phyloP scores from a whole-genome alignment of 140 eudicot species.

The Erigeron philadelphicus region DNA sequence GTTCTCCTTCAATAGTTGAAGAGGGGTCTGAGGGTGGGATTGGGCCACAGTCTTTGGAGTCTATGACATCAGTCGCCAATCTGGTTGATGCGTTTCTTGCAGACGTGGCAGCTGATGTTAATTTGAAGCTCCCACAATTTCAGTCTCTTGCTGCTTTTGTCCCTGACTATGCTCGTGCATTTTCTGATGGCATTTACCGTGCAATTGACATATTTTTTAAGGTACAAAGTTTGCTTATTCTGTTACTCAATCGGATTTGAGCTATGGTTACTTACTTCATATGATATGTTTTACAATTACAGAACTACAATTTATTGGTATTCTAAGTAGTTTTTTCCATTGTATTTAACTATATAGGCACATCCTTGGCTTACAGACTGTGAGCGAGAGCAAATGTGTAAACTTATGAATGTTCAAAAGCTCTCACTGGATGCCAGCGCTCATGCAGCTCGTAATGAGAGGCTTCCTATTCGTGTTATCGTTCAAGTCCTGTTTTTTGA shows the following conservation, averaged over 20 bases:
- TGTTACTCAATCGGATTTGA: background rate
- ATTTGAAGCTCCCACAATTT: slow-evolving; percentile 58
- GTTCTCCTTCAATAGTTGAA: slow-evolving; percentile 49
- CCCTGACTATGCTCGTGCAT: slow-evolving; percentile 78
- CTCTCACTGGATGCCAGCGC: slow-evolving; percentile 78
- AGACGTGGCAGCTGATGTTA: slow-evolving; percentile 76
- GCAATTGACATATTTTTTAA: slow-evolving; percentile 73
- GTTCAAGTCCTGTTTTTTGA: slow-evolving; percentile 91
- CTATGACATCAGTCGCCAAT: slow-evolving; percentile 68
- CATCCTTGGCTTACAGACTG: slow-evolving; percentile 73
- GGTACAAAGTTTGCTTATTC: slow-evolving; percentile 31
- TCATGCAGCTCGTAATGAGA: slow-evolving; percentile 83
- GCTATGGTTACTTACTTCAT: background rate
- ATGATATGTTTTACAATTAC: background rate
- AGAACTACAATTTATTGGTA: background rate
- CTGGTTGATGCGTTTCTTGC: slow-evolving; percentile 76
- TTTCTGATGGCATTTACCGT: slow-evolving; percentile 70
- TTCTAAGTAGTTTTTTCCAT: background rate
- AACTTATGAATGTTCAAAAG: slow-evolving; percentile 78
- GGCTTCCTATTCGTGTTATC: slow-evolving; percentile 73
- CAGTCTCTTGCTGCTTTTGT: slow-evolving; percentile 64
- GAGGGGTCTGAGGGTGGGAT: slow-evolving; percentile 42
- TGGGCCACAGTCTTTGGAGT: slow-evolving; percentile 42
- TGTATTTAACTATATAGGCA: slow-evolving; percentile 31
- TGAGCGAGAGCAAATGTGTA: slow-evolving; percentile 77